Conservation (phyloP, 2,329 filamentous ascomycete genomes). For the Fusarium incarnatum region DNA sequence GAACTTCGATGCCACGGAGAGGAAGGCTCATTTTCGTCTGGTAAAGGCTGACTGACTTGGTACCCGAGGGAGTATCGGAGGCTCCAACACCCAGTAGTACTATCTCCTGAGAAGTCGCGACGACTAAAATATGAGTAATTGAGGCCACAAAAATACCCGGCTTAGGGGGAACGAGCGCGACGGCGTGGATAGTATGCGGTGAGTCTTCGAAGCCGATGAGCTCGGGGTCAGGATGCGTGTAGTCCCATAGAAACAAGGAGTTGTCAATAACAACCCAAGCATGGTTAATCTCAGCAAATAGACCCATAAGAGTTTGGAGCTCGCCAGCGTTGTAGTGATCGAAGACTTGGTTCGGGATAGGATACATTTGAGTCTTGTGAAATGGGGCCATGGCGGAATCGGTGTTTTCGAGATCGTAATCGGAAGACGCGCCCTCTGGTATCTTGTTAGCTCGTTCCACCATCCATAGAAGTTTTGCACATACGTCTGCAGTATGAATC, state of each 20-base stretch:
- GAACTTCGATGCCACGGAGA: slow-evolving; percentile 80
- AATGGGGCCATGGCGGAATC: slow-evolving; percentile 87
- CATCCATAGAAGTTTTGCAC: slow-evolving; percentile 51
- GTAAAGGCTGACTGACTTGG: slow-evolving; percentile 81
- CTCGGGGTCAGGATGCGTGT: slow-evolving; percentile 90
- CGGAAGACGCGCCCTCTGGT: slow-evolving; percentile 86
- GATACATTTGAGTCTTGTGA: slow-evolving; percentile 85
- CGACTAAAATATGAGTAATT: slow-evolving; percentile 88
- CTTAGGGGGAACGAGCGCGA: slow-evolving; percentile 87
- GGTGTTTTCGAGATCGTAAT: slow-evolving; percentile 82
- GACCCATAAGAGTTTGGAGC: slow-evolving; percentile 90
- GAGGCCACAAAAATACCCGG: slow-evolving; percentile 86
- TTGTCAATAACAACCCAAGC: slow-evolving; percentile 98
- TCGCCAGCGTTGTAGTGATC: slow-evolving; percentile 91
- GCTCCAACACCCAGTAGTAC: slow-evolving; percentile 87
- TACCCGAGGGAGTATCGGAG: slow-evolving; percentile 73
- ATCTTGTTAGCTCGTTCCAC: slow-evolving; percentile 42
- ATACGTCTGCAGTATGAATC: slow-evolving; percentile 90
- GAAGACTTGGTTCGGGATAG: slow-evolving; percentile 91
- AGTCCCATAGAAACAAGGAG: slow-evolving; percentile 97
- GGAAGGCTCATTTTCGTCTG: slow-evolving; percentile 87
- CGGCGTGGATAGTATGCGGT: slow-evolving; percentile 86
- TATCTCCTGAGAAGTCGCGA: slow-evolving; percentile 88
- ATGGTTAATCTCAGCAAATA: slow-evolving; percentile 94
- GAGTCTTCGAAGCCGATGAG: slow-evolving; percentile 93